Evolutionary conservation across 768 basidiomycete species (phyloP).

Genomic region (Boletus edulis): DNA sequence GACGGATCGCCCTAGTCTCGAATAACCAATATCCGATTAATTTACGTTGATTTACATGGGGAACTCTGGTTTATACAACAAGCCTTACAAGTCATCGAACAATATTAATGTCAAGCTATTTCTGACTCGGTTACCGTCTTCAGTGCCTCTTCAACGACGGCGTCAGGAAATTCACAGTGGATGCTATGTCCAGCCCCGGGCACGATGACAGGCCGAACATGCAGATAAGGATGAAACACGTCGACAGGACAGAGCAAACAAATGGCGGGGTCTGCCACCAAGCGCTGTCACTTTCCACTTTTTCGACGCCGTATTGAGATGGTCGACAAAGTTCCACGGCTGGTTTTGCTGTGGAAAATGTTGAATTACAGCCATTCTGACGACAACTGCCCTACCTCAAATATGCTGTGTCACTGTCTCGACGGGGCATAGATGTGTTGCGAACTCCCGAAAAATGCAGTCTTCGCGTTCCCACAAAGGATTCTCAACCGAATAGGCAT

Average conservation of each 20-base stretch:
- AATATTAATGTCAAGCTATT: too few relatives aligned
- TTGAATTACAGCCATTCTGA: not conserved
- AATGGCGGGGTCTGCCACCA: conserved; percentile 21
- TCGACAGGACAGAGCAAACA: not conserved
- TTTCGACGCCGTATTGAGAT: not conserved
- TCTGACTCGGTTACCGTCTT: conserved; percentile 12
- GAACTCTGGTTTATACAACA: too few relatives aligned
- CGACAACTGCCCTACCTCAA: not conserved
- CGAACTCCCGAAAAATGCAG: too few relatives aligned
- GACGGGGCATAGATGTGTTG: too few relatives aligned
- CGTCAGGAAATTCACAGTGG: conserved; percentile 23
- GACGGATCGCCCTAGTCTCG: too few relatives aligned
- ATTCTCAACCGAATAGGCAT: conserved; percentile 6
- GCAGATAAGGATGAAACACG: conserved; percentile 12
- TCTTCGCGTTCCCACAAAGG: too few relatives aligned
- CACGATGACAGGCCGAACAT: conserved; percentile 11
- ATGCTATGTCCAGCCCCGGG: conserved; percentile 23
- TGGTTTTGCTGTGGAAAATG: conserved; percentile 7
- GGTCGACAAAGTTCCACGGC: conserved; percentile 19
- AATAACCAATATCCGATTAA: too few relatives aligned
- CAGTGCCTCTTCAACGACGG: conserved; percentile 18
- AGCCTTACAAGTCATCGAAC: too few relatives aligned
- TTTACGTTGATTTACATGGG: too few relatives aligned
- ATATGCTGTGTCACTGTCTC: not conserved
- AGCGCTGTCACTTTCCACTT: conserved; percentile 14